Evolutionary conservation across 2,329 filamentous ascomycete genomes (phyloP), one percentile per base, ranked within the genome.

Genomic region (Ascocoryne sarcoides): DNA sequence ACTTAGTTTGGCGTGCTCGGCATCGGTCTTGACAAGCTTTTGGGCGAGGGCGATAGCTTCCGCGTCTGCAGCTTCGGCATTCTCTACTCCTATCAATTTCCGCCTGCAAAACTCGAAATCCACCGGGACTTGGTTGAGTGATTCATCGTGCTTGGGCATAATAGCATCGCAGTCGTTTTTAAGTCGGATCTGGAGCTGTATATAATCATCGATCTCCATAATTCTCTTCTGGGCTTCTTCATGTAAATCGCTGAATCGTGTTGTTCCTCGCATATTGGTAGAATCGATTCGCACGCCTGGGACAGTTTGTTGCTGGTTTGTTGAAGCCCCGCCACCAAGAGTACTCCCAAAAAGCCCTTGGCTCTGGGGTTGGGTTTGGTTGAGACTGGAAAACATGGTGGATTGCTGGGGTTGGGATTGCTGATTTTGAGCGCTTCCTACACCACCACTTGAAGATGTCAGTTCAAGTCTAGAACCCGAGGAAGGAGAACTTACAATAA

Each of bases 241-340:
- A 45, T 84, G 78, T 19, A 95, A 79, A 61, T 95, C 90, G 58
- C 88, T 86, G 67, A 92, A 95, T 46, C 92, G 85, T 3, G 88
- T 95, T 0, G 89, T 94, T 12, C 84, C 82, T 38, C 87, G 79
- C 45, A 96, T 69, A 57, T 84, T 85, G 52, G 76, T 76, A 38
- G 84, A 65, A 61, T 92, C 84, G 54, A 94, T 84, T 55, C 84
- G 81, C 14, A 87, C 82, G 14, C 83, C 85, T 0, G 82, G 79
- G 12, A 80, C 71, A 10, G 67, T 70, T 50, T 74, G 71, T 48
- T 74, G 70, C 37, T 69, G 65, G 35, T 58, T 50, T 18, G 49
- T 58, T 47, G 66, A 56, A 46, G 66, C 62, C 3, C 54, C 51
- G 31, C 48, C 46, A 12, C 39, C 39, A 10, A 46, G 35, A 5